A percentile compares a stretch with the other conserved stretches of the same genome.
Evolutionary conservation across 164 flowering plant species (phyloP).

Genomic region (Saururus chinensis): DNA sequence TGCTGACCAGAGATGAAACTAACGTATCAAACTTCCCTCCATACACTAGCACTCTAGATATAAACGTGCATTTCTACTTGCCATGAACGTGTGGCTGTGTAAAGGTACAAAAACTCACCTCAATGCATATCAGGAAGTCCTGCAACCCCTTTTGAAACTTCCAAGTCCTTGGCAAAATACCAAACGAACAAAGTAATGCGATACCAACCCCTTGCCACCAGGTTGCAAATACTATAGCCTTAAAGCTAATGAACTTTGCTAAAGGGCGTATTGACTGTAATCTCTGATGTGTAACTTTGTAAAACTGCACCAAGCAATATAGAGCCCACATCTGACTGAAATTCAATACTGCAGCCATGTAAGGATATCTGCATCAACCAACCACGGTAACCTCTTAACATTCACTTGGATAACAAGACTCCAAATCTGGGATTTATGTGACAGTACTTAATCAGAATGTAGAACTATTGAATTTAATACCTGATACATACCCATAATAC

Average conservation of each 20-base stretch:
- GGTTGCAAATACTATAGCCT: conserved; percentile 92
- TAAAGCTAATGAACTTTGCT: conserved; percentile 86
- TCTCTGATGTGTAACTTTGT: conserved; percentile 60
- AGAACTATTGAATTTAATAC: not conserved
- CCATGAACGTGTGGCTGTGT: too few relatives aligned
- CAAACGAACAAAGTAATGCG: conserved; percentile 43
- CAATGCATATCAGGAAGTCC: conserved; percentile 82
- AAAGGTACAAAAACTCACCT: conserved; percentile 33
- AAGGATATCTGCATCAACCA: conserved; percentile 60
- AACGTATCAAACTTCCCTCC: too few relatives aligned
- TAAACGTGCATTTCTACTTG: too few relatives aligned
- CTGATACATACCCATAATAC: conserved; percentile 68
- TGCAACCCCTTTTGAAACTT: conserved; percentile 57
- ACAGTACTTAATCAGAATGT: not conserved
- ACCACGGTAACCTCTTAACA: not conserved
- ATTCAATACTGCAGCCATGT: conserved; percentile 68
- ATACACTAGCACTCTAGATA: too few relatives aligned
- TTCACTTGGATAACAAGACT: not conserved
- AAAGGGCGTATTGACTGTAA: conserved; percentile 69
- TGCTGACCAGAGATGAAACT: too few relatives aligned
- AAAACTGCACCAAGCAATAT: conserved; percentile 86
- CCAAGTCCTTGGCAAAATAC: conserved; percentile 48
- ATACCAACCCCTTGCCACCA: conserved; percentile 99
- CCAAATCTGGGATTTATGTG: not conserved
- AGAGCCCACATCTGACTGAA: conserved; percentile 98